Evolutionary conservation across 495 filamentous ascomycete genomes (phyloP).

Genomic region (Glarea lozoyensis): DNA sequence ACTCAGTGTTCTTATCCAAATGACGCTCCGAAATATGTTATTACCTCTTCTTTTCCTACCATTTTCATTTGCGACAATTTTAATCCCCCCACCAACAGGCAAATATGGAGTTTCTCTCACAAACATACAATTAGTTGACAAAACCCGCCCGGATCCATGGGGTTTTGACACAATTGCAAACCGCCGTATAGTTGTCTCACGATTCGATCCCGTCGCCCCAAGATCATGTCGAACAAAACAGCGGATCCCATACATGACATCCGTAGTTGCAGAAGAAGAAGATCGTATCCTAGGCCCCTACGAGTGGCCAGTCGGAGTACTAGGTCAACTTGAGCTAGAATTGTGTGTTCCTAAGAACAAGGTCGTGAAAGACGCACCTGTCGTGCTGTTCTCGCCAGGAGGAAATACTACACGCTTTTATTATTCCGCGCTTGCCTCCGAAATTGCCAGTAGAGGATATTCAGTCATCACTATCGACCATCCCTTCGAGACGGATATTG

Average conservation of each 20-base stretch:
- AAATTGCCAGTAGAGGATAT: constrained; percentile 38
- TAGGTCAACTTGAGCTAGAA: neutral
- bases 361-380: constrained; percentile 3
- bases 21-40: no score
- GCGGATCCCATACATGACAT: constrained; percentile 7
- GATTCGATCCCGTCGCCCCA: constrained; percentile 26
- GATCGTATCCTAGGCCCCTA: constrained; percentile 5
- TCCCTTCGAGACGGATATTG: constrained; percentile 34
- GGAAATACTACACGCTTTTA: constrained; percentile 22
- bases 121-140: constrained; percentile 24
- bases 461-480: constrained; percentile 40
- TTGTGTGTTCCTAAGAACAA: neutral
- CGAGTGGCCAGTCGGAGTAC: constrained; percentile 1
- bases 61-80: neutral
- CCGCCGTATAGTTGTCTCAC: constrained; percentile 27
- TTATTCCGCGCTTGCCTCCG: constrained; percentile 31
- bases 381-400: constrained; percentile 32
- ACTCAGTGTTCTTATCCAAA: no score
- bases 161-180: constrained; percentile 19
- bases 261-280: neutral
- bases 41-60: neutral
- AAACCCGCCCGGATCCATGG: constrained; percentile 24
- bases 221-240: constrained; percentile 5
- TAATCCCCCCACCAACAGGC: constrained; percentile 14
- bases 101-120: constrained; percentile 21